These are phyloP conservation scores for Aurinia saxatilis DNA, from an alignment of 345 rosid genomes.

Conservation along the genomic window DNA sequence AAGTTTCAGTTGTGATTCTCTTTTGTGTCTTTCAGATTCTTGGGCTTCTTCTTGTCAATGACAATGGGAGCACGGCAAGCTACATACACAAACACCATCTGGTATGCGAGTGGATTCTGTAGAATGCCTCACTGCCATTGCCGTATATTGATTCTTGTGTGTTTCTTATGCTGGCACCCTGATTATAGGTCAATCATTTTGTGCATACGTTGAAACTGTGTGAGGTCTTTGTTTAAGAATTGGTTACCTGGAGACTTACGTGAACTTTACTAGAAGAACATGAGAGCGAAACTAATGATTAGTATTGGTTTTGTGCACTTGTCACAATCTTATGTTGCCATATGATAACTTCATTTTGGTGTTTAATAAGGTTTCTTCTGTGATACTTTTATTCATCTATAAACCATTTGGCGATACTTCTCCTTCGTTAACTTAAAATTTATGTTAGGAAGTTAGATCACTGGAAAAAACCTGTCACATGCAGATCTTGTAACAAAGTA, in stretches of 20 bases:
- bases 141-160: not conserved
- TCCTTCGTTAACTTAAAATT: not conserved
- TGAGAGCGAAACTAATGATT: slow-evolving; percentile 5
- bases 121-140: slow-evolving; percentile 3
- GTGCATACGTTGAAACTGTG: not conserved
- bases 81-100: slow-evolving; percentile 81
- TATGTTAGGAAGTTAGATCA: not conserved
- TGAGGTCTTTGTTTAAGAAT: not conserved
- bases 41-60: slow-evolving; percentile 85
- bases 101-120: slow-evolving; percentile 42
- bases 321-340: not conserved
- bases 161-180: not conserved
- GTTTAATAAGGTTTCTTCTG: not conserved
- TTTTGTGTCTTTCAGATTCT: slow-evolving; percentile 52
- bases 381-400: slow-evolving; percentile 9
- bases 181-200: not conserved
- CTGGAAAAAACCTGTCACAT: not conserved
- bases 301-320: not conserved
- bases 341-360: not conserved
- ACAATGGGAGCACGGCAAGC: slow-evolving; percentile 88
- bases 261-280: not conserved
- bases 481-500: slow-evolving; percentile 1
- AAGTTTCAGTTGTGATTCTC: slow-evolving; percentile 3
- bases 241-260: slow-evolving; percentile 1
- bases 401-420: not conserved